These are phyloP conservation scores for Zopfia rhizophila DNA, from an alignment of 2,329 filamentous ascomycete species.

Conservation along the genomic window DNA sequence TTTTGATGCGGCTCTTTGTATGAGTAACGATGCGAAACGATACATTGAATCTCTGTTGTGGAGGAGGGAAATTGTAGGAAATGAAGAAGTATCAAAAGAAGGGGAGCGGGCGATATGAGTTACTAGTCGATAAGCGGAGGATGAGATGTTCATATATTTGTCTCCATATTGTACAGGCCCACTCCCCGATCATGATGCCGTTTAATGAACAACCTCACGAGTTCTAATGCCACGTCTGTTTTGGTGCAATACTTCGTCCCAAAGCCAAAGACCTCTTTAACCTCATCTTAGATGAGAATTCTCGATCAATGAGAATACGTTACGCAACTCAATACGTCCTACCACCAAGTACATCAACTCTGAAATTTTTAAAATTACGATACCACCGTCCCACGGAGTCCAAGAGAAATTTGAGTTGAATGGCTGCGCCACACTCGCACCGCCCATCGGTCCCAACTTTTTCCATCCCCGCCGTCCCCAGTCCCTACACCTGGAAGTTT, in stretches of 20 bases:
- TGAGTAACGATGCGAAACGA: constrained; percentile 67
- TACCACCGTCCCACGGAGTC: too few relatives aligned
- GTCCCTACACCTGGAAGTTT: not conserved
- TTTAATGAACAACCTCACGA: too few relatives aligned
- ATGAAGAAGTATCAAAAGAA: not conserved
- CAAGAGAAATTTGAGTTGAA: too few relatives aligned
- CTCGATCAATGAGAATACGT: too few relatives aligned
- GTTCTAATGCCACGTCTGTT: too few relatives aligned
- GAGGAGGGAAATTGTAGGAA: constrained; percentile 42
- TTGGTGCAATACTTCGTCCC: too few relatives aligned
- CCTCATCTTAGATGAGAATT: too few relatives aligned
- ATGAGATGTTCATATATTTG: not conserved
- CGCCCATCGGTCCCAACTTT: not conserved
- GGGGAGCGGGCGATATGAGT: constrained; percentile 1
- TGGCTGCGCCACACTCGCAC: constrained; percentile 2
- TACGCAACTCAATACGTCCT: too few relatives aligned
- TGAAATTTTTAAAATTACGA: too few relatives aligned
- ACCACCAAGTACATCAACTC: too few relatives aligned
- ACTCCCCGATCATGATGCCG: constrained; percentile 18
- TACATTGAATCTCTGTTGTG: constrained; percentile 50
- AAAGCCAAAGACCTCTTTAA: too few relatives aligned
- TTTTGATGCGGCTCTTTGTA: constrained; percentile 80
- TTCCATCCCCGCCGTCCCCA: not conserved
- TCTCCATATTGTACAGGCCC: constrained; percentile 1
- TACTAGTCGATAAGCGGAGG: constrained; percentile 4